A percentile compares a stretch with the other conserved stretches of the same genome.
These are phyloP conservation scores for Otatea glauca DNA, from an alignment of 176 grass and related monocot species.

Conservation along the genomic window DNA sequence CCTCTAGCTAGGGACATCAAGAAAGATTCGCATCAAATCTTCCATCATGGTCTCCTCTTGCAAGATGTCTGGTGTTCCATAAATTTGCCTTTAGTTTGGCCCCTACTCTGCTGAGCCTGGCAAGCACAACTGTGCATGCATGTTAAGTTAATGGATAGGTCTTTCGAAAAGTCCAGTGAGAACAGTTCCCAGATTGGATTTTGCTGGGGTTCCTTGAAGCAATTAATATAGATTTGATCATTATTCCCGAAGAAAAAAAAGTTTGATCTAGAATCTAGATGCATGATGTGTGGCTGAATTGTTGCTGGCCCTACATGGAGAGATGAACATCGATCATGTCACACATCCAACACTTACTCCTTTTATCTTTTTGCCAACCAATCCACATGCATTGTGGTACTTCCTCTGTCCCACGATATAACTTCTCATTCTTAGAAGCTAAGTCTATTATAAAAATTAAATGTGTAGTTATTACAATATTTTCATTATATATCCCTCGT, in stretches of 20 bases:
- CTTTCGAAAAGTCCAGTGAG: slow-evolving; percentile 27
- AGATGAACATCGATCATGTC: slow-evolving; percentile 21
- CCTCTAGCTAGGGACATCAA: slow-evolving; percentile 29
- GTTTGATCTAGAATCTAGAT: slow-evolving; percentile 31
- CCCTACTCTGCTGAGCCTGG: slow-evolving; percentile 14
- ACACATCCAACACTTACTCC: slow-evolving; percentile 29
- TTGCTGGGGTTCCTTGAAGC: slow-evolving; percentile 20
- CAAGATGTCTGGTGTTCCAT: slow-evolving; percentile 10
- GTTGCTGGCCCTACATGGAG: slow-evolving; percentile 28
- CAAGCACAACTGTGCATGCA: slow-evolving; percentile 39
- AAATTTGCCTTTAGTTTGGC: background rate
- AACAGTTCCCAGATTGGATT: slow-evolving; percentile 45
- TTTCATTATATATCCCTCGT: too few relatives aligned
- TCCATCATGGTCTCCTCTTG: slow-evolving; percentile 5
- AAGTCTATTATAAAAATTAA: too few relatives aligned
- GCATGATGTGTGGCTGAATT: slow-evolving; percentile 34
- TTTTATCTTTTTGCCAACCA: slow-evolving; percentile 21
- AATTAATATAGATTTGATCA: slow-evolving; percentile 26
- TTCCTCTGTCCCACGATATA: too few relatives aligned
- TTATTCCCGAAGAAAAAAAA: background rate
- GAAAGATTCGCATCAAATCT: slow-evolving; percentile 30
- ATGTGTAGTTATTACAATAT: too few relatives aligned
- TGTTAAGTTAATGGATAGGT: slow-evolving; percentile 1
- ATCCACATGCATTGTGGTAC: slow-evolving; percentile 15
- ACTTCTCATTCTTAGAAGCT: too few relatives aligned